These are phyloP conservation scores for Hypoxylon sp. DNA, from an alignment of 2,329 filamentous ascomycete species.

Conservation along the genomic window DNA sequence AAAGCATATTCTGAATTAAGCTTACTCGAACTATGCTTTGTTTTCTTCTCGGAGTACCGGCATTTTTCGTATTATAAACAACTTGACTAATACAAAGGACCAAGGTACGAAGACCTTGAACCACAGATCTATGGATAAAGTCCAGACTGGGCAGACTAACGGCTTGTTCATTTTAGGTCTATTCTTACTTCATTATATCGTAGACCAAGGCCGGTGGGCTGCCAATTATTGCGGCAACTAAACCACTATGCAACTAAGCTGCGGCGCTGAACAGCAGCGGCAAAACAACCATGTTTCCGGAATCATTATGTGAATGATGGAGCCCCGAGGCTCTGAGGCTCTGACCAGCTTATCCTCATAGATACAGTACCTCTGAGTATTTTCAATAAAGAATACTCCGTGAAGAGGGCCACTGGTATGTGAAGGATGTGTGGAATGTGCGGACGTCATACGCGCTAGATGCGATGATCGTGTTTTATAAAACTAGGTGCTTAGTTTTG, in stretches of 20 bases:
- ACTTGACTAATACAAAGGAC: not conserved
- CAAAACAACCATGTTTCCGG: constrained; percentile 13
- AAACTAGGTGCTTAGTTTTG: constrained; percentile 42
- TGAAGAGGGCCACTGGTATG: constrained; percentile 5
- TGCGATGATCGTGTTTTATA: constrained; percentile 5
- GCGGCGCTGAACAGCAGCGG: constrained; percentile 3
- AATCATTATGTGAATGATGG: constrained; percentile 2
- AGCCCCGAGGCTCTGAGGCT: not conserved
- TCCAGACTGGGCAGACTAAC: constrained; percentile 7
- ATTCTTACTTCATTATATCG: constrained; percentile 20
- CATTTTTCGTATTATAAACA: not conserved
- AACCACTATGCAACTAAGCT: constrained; percentile 9
- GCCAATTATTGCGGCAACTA: constrained; percentile 9
- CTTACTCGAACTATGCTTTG: not conserved
- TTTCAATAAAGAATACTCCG: not conserved
- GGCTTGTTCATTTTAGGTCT: constrained; percentile 4
- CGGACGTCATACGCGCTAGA: constrained; percentile 11
- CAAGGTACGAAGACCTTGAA: not conserved
- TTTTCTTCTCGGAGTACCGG: not conserved
- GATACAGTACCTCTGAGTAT: constrained; percentile 1
- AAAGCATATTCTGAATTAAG: not conserved
- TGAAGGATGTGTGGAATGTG: constrained; percentile 10
- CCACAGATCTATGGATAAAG: not conserved
- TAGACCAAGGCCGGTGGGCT: constrained; percentile 9
- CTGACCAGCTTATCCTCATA: not conserved